Percentiles rank a stretch among this genome's conserved stretches.
These are phyloP conservation scores for Phycomyces blakesleeanus DNA, from an alignment of 192 early-diverging fungal species.

Conservation along the genomic window DNA sequence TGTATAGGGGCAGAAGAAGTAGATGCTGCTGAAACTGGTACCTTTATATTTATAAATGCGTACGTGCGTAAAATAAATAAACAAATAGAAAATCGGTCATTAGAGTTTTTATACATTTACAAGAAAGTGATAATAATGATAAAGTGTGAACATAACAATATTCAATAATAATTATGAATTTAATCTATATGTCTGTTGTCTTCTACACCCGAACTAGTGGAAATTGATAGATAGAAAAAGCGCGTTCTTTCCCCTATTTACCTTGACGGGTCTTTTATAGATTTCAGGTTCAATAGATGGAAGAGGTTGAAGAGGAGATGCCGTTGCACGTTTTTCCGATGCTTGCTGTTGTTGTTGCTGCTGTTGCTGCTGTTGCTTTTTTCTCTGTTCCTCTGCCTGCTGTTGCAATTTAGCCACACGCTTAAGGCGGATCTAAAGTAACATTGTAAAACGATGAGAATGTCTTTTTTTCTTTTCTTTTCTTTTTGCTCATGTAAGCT, in stretches of 20 bases:
- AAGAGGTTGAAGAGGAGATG: neutral
- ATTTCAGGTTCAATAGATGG: neutral
- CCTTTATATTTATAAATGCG: too few species aligned
- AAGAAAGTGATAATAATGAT: too few species aligned
- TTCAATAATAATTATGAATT: too few species aligned
- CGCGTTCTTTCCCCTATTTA: neutral
- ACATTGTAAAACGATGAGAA: neutral
- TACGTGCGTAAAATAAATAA: too few species aligned
- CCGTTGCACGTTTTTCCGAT: constrained; percentile 2
- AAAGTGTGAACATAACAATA: too few species aligned
- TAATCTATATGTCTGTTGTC: too few species aligned
- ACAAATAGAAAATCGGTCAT: neutral
- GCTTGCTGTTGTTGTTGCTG: constrained; percentile 10
- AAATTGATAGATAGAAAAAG: too few species aligned
- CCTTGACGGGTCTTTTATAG: neutral
- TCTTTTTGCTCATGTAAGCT: neutral
- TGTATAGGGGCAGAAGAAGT: neutral
- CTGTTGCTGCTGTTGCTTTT: constrained; percentile 14
- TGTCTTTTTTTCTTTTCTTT: neutral
- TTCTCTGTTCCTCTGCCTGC: constrained; percentile 14
- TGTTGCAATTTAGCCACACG: constrained; percentile 58
- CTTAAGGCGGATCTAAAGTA: constrained; percentile 61
- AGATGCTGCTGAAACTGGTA: neutral
- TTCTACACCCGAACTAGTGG: too few species aligned
- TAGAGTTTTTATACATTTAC: neutral